These are phyloP conservation scores for Lupinus albus DNA, from an alignment of 306 rosid species.

Conservation along the genomic window DNA sequence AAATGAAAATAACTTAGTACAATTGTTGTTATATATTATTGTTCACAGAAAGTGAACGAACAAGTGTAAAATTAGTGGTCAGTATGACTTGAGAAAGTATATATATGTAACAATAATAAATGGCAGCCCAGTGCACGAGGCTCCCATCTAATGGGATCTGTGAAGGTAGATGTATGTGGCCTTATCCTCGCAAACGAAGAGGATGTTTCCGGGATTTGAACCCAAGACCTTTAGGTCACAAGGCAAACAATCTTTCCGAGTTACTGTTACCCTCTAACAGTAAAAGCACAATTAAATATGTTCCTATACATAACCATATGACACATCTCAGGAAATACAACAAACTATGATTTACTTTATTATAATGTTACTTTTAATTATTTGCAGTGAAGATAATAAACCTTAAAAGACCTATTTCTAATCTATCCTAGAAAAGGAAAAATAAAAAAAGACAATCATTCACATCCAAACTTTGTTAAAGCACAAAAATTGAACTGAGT, in stretches of 20 bases:
- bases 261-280: too few species aligned
- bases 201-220: too few species aligned
- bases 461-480: neutral
- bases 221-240: too few species aligned
- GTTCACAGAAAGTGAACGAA: conserved; percentile 11
- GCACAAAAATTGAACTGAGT: neutral
- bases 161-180: too few species aligned
- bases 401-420: neutral
- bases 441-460: neutral
- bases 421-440: neutral
- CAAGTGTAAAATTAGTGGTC: neutral
- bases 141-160: too few species aligned
- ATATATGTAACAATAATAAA: too few species aligned
- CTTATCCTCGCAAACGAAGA: too few species aligned
- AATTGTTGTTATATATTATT: conserved; percentile 4
- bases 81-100: neutral
- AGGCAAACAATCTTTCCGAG: too few species aligned
- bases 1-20: conserved; percentile 4
- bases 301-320: neutral
- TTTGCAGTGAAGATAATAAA: neutral
- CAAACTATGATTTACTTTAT: conserved; percentile 20
- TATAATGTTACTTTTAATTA: neutral
- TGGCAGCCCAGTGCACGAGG: too few species aligned
- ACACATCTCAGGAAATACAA: neutral
- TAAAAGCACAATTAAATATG: neutral